phyloP scores from a whole-genome alignment of 2,329 filamentous ascomycete species.

The Xylariomycetidae sp. region DNA sequence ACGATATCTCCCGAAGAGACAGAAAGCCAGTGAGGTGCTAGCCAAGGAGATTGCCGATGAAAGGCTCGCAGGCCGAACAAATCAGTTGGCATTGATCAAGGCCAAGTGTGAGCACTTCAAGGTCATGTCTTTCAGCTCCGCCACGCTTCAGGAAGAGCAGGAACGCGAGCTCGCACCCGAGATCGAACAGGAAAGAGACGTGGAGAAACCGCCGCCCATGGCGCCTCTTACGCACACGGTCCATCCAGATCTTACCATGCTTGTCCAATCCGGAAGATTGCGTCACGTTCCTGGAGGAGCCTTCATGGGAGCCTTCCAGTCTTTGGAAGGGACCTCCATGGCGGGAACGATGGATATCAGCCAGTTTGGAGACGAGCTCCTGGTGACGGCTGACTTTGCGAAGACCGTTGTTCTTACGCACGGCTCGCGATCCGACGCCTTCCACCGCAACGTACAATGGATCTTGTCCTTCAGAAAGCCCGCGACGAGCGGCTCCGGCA shows the following conservation, averaged over 20 bases:
- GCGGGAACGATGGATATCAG: slow-evolving; percentile 24
- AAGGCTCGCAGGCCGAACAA: neutral
- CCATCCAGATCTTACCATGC: slow-evolving; percentile 34
- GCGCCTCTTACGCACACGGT: slow-evolving; percentile 35
- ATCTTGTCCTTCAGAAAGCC: slow-evolving; percentile 4
- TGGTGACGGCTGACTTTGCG: slow-evolving; percentile 14
- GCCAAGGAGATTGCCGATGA: neutral
- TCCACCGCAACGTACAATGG: slow-evolving; percentile 16
- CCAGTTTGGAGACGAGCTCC: slow-evolving; percentile 29
- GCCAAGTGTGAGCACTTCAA: slow-evolving; percentile 6
- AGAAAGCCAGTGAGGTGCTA: neutral
- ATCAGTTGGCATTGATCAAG: slow-evolving; percentile 1
- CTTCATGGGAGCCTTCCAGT: slow-evolving; percentile 39
- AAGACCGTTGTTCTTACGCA: slow-evolving; percentile 2
- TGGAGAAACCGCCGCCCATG: slow-evolving; percentile 37
- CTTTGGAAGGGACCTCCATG: slow-evolving; percentile 36
- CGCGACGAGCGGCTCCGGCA: neutral
- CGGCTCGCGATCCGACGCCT: slow-evolving; percentile 7
- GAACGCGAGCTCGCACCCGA: slow-evolving; percentile 13
- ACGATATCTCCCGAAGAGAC: slow-evolving; percentile 4
- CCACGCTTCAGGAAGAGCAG: slow-evolving; percentile 9
- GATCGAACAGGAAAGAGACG: slow-evolving; percentile 7
- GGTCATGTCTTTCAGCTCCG: slow-evolving; percentile 4
- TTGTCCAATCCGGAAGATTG: slow-evolving; percentile 33
- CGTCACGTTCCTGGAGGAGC: slow-evolving; percentile 17